These are phyloP conservation scores for Amanita molliuscula DNA, from an alignment of 768 basidiomycete species.

Conservation along the genomic window DNA sequence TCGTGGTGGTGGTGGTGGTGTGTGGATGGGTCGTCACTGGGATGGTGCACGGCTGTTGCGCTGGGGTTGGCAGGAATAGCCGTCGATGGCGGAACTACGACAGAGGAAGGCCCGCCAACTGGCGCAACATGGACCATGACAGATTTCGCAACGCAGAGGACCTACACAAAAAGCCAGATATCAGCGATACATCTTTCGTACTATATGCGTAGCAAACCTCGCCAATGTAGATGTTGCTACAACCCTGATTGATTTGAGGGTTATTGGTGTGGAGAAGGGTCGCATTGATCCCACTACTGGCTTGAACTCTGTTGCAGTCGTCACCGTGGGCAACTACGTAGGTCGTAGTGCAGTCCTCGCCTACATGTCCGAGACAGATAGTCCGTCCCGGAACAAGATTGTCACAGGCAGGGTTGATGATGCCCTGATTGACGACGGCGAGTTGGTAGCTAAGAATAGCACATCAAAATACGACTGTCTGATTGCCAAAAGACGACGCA, in stretches of 20 bases:
- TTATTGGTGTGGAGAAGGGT: slow-evolving; percentile 59
- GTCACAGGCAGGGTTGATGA: slow-evolving; percentile 41
- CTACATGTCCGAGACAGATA: slow-evolving; percentile 53
- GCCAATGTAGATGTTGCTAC: slow-evolving; percentile 63
- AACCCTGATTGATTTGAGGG: slow-evolving; percentile 51
- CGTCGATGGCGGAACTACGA: slow-evolving; percentile 21
- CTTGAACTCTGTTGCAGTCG: slow-evolving; percentile 43
- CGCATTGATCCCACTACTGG: slow-evolving; percentile 30
- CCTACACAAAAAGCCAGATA: slow-evolving; percentile 21
- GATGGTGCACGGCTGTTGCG: slow-evolving; percentile 6
- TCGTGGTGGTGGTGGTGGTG: slow-evolving; percentile 1
- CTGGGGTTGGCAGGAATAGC: slow-evolving; percentile 16
- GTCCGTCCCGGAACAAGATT: slow-evolving; percentile 42
- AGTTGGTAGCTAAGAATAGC: slow-evolving; percentile 55
- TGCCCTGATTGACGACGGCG: slow-evolving; percentile 42
- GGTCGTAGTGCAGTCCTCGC: slow-evolving; percentile 52
- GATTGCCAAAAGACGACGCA: slow-evolving; percentile 15
- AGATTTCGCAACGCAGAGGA: slow-evolving; percentile 38
- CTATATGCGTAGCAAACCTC: slow-evolving; percentile 36
- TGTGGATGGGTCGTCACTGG: background rate
- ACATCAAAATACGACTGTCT: background rate
- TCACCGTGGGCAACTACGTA: slow-evolving; percentile 49
- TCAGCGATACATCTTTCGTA: background rate
- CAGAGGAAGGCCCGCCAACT: slow-evolving; percentile 13
- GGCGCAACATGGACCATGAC: slow-evolving; percentile 35